Evolutionary conservation across 441 rosid genomes (phyloP).

Genomic region (Gossypium gossypioides): DNA sequence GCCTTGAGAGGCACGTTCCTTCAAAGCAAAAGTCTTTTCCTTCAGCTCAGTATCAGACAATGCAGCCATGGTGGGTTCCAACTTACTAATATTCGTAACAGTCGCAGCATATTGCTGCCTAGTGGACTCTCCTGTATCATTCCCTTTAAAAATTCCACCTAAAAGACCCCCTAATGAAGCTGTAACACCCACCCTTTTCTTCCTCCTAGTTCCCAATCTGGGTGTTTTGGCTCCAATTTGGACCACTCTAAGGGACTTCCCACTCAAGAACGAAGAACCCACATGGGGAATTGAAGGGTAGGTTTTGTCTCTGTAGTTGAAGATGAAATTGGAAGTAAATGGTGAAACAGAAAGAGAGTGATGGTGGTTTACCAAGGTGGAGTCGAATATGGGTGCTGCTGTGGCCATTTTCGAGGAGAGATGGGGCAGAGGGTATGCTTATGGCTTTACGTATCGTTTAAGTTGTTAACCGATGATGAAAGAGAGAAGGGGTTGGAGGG

Average conservation of each 20-base stretch:
- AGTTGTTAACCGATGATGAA: no score
- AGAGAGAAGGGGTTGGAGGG: background rate
- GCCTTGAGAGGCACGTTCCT: slow-evolving; percentile 63
- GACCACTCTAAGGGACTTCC: slow-evolving; percentile 21
- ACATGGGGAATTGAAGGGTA: slow-evolving; percentile 23
- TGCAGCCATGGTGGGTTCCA: slow-evolving; percentile 52
- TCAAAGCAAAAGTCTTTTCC: slow-evolving; percentile 54
- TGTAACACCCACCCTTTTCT: slow-evolving; percentile 26
- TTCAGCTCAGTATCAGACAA: slow-evolving; percentile 63
- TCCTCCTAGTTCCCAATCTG: slow-evolving; percentile 21
- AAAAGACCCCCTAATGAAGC: slow-evolving; percentile 80
- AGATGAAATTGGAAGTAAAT: slow-evolving; percentile 29
- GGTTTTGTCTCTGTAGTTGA: slow-evolving; percentile 15
- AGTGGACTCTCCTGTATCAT: slow-evolving; percentile 79
- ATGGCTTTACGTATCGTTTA: no score
- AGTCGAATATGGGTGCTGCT: slow-evolving; percentile 41
- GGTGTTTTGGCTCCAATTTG: slow-evolving; percentile 18
- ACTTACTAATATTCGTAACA: slow-evolving; percentile 43
- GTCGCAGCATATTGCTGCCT: slow-evolving; percentile 61
- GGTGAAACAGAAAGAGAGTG: slow-evolving; percentile 30
- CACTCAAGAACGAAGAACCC: slow-evolving; percentile 31
- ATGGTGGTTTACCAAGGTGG: slow-evolving; percentile 14
- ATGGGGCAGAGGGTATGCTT: background rate
- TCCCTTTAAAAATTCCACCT: slow-evolving; percentile 71
- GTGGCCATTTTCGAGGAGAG: slow-evolving; percentile 36